A percentile compares a stretch with the other conserved stretches of the same genome.
These are phyloP conservation scores for Saccharomyces eubayanus DNA, from an alignment of 805 yeast species.

Conservation along the genomic window DNA sequence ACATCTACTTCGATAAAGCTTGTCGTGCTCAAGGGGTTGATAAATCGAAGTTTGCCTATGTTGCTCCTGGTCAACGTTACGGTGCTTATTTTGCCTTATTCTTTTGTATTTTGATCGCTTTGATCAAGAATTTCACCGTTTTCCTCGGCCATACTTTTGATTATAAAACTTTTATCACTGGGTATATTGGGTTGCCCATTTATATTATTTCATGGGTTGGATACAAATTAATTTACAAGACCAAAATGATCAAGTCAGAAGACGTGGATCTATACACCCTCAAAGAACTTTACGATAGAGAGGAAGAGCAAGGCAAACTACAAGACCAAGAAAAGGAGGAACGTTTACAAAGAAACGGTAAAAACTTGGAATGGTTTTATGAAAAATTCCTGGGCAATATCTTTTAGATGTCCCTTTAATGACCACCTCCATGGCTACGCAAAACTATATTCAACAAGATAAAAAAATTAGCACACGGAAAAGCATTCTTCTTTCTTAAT, in stretches of 20 bases:
- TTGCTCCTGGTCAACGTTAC: constrained; percentile 62
- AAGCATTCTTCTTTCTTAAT: neutral
- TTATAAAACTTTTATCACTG: constrained; percentile 63
- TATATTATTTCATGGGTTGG: constrained; percentile 48
- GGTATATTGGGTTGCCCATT: constrained; percentile 61
- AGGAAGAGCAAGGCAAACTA: constrained; percentile 29
- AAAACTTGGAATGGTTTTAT: constrained; percentile 40
- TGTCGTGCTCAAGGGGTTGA: constrained; percentile 58
- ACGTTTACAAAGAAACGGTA: constrained; percentile 21
- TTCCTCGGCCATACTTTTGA: constrained; percentile 55
- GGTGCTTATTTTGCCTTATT: constrained; percentile 52
- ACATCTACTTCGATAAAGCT: constrained; percentile 57
- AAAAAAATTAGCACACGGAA: neutral
- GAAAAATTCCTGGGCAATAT: constrained; percentile 43
- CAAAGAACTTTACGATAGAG: constrained; percentile 25
- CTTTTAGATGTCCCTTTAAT: constrained; percentile 27
- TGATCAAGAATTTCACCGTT: constrained; percentile 66
- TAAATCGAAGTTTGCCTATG: constrained; percentile 47
- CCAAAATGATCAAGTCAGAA: constrained; percentile 40
- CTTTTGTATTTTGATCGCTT: constrained; percentile 45
- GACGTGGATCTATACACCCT: constrained; percentile 44
- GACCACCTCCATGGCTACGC: neutral
- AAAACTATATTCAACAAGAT: neutral
- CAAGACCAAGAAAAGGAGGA: constrained; percentile 25
- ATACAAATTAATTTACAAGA: constrained; percentile 48